Base-by-base conservation (phyloP, 2,329 filamentous ascomycete genomes). In the Scedosporium dehoogii region DNA sequence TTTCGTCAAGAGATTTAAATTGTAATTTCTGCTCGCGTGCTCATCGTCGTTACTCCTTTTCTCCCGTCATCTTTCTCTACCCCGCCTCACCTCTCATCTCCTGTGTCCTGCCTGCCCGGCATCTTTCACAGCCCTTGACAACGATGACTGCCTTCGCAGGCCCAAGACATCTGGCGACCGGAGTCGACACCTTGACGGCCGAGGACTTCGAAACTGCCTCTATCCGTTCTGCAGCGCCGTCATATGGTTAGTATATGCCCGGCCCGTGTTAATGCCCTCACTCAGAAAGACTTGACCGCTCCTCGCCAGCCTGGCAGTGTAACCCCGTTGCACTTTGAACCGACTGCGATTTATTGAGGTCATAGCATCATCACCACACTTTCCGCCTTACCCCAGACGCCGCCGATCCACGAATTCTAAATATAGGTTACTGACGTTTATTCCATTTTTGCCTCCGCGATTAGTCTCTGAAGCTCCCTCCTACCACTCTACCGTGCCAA, bases 121-220 rank as follows among this genome's bases (percentile, higher is more conserved):
- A 21, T 48, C 44, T 48, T 48, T 48, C 21, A 1, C 44, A 48
- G n/a, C 44, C 44, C n/a, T 21, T 14, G 6, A 21, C 44, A n/a
- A 29, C 23, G 6, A 55, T 55, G 51, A 27, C 51, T 23, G 18
- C 51, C 38, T 56, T 56, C 44, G 59, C 59, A 16, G 59, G 46
- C 18, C 59, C 60, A 42, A 18, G 51, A 44, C 53, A 58, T n/a
- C 9, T 48, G 7, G 21, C 44, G 6, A 27, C 33, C 12, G 53
- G 60, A n/a, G 29, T 56, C n/a, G 60, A 62, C 7, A 58, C 18
- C 21, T 44, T 62, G 29, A 62, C 60, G 23, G 68, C 74, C 5
- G 81, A 84, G 64, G 86, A 89, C 70, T 84, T 87, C 63, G 86
- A 89, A 68, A 87, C 86, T 23, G 80, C 83, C 6, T 89, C 87